Conservation (phyloP, 2,329 filamentous ascomycete species). For the Delphinella strobiligena region DNA sequence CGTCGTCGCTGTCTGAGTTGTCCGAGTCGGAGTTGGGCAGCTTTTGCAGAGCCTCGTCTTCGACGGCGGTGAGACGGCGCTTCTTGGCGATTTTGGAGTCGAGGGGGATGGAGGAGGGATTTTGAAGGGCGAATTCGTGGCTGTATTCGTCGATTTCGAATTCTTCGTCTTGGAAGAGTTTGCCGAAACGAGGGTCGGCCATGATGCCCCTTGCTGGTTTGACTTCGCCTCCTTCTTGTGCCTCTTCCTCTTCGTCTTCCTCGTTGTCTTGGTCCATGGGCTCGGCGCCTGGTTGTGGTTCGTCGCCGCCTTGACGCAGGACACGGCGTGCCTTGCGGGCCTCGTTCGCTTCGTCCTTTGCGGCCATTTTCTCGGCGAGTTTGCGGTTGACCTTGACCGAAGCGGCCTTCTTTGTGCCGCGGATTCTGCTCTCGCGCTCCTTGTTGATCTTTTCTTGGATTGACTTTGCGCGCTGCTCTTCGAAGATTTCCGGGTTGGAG, state of each 20-base stretch:
- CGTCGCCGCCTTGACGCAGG: slow-evolving; percentile 49
- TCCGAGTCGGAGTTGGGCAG: slow-evolving; percentile 25
- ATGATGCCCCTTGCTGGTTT: slow-evolving; percentile 43
- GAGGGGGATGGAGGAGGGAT: slow-evolving; percentile 60
- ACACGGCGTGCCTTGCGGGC: slow-evolving; percentile 33
- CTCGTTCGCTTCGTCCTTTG: slow-evolving; percentile 56
- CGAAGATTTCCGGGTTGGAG: slow-evolving; percentile 84
- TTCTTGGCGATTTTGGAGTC: slow-evolving; percentile 24
- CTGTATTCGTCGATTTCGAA: slow-evolving; percentile 86
- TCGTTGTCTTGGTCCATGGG: slow-evolving; percentile 49
- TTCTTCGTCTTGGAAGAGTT: slow-evolving; percentile 84
- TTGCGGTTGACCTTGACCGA: slow-evolving; percentile 77
- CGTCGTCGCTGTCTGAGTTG: slow-evolving; percentile 24
- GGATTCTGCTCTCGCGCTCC: slow-evolving; percentile 86
- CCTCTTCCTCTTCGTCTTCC: slow-evolving; percentile 32
- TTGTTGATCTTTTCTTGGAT: slow-evolving; percentile 94
- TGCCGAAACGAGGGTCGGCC: slow-evolving; percentile 73
- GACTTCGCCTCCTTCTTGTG: slow-evolving; percentile 17
- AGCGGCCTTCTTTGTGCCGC: slow-evolving; percentile 78
- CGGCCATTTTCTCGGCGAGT: slow-evolving; percentile 51
- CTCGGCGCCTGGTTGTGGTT: slow-evolving; percentile 22
- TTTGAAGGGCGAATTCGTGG: slow-evolving; percentile 75
- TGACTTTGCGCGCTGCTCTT: slow-evolving; percentile 81
- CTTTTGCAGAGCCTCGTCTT: slow-evolving; percentile 45
- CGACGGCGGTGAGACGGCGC: slow-evolving; percentile 45